Evolutionary conservation across 2,329 filamentous ascomycete species (phyloP).

Genomic region (Exophiala sideris): DNA sequence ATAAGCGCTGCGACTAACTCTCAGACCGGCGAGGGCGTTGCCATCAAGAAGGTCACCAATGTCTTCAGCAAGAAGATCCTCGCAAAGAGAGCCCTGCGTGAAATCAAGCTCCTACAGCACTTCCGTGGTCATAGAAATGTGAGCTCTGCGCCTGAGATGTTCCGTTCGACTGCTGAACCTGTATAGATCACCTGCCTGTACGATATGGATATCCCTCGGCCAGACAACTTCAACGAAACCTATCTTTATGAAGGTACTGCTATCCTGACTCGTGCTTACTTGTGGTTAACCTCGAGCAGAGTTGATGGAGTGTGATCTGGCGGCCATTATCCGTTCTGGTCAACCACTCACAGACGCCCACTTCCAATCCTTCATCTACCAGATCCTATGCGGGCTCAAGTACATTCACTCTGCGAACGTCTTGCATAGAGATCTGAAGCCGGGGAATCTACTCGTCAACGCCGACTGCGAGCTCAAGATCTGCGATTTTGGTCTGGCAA

Average conservation of each 20-base stretch:
- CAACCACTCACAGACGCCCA: slow-evolving; percentile 97
- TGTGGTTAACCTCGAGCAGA: slow-evolving; percentile 54
- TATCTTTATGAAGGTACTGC: slow-evolving; percentile 91
- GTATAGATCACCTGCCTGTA: slow-evolving; percentile 93
- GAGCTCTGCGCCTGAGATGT: slow-evolving; percentile 37
- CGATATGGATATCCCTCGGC: slow-evolving; percentile 98
- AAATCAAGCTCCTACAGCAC: slow-evolving; percentile 98
- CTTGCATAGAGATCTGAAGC: slow-evolving; percentile 93
- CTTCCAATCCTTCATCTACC: slow-evolving; percentile 99
- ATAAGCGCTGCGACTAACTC: slow-evolving; percentile 85
- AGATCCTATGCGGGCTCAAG: slow-evolving; percentile 97
- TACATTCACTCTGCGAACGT: slow-evolving; percentile 99
- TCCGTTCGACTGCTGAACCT: slow-evolving; percentile 36
- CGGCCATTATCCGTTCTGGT: slow-evolving; percentile 94
- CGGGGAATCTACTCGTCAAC: slow-evolving; percentile 94
- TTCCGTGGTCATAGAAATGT: slow-evolving; percentile 88
- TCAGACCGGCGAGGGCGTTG: slow-evolving; percentile 86
- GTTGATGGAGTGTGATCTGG: slow-evolving; percentile 98
- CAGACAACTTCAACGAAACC: slow-evolving; percentile 97
- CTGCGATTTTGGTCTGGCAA: slow-evolving; percentile 92
- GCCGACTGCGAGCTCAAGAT: slow-evolving; percentile 99
- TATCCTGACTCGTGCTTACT: neutral
- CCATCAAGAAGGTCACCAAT: slow-evolving; percentile 99
- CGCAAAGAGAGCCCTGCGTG: slow-evolving; percentile 92
- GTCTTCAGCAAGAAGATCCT: slow-evolving; percentile 99